These are phyloP conservation scores for Bipolaris sorokiniana DNA, from an alignment of 2,329 filamentous ascomycete species.

Conservation along the genomic window DNA sequence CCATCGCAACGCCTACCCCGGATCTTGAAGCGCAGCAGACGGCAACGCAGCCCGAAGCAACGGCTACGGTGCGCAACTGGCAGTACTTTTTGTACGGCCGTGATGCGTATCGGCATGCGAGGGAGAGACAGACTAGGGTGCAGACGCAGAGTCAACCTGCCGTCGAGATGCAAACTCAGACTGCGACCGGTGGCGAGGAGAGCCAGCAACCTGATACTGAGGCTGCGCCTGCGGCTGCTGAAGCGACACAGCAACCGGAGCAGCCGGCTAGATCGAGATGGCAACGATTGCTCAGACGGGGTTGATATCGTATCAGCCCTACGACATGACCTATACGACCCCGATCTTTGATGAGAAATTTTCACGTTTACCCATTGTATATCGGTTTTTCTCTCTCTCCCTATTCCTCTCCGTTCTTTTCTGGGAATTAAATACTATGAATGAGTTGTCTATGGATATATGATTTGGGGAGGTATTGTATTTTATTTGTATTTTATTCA, in stretches of 20 bases:
- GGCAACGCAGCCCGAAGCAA: background rate
- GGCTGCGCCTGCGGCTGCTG: too few relatives aligned
- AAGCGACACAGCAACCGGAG: background rate
- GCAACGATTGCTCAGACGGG: background rate
- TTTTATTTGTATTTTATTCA: too few relatives aligned
- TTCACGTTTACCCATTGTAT: background rate
- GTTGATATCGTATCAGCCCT: background rate
- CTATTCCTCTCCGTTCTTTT: too few relatives aligned
- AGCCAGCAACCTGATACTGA: too few relatives aligned
- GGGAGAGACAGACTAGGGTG: background rate
- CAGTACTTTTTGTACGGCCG: slow-evolving; percentile 17
- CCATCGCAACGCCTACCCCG: background rate
- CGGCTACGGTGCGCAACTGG: slow-evolving; percentile 15
- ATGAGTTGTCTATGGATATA: too few relatives aligned
- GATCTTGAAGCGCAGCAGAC: slow-evolving; percentile 7
- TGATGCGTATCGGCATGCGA: background rate
- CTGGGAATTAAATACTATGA: too few relatives aligned
- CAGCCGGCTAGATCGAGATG: background rate
- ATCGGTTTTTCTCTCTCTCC: background rate
- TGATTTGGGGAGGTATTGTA: too few relatives aligned
- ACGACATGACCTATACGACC: background rate
- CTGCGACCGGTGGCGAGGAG: background rate
- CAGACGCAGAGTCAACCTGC: slow-evolving; percentile 1
- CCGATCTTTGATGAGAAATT: background rate
- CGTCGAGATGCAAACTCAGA: slow-evolving; percentile 3